Evolutionary conservation across 306 rosid species (phyloP), one percentile per base, ranked within the genome.

Genomic region (Castanopsis chinensis): DNA sequence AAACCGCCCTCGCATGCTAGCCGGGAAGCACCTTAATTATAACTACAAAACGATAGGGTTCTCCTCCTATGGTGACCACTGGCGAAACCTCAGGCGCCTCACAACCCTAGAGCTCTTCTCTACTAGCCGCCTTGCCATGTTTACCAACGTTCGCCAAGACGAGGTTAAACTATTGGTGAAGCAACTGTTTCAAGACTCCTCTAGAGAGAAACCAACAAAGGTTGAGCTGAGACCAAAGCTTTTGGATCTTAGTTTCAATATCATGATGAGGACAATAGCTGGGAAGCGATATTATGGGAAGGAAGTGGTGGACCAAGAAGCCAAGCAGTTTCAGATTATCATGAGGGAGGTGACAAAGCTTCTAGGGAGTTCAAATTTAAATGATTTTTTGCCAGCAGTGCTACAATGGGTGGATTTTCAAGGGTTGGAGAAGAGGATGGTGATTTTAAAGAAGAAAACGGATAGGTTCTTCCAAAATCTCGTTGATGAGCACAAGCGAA

Each of bases 201-300:
- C 53, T 13, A 49, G 17, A 18, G 61, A 21, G 25, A 67, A 30
- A 43, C 53, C 45, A 69, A 9, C 12, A 3, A 33, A 68, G 70
- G 76, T 82, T 53, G 72, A 82, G 58, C 55, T 78, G 23, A 67
- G 76, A 51, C 73, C 72, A 23, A 73, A 55, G 32, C 51, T 83
- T 3, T 20, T 64, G 59, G 81, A 78, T 37, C 60, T 78, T 37
- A 25, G 59, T 10, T 80, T 89, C 13, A 85, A 84, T 37, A 80
- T 84, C 4, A 72, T 78, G 20, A 68, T 89, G 84, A 84, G 87
- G 70, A 84, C 82, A 81, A 32, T 86, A 27, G 85, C 84, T 3
- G 90, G 90, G 49, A 86, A 82, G 53, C 32, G 87, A 63, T 84
- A 80, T 53, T 85, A 78, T 14, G 84, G 89, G 2, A 82, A 83